phyloP scores from a whole-genome alignment of 208 protist genomes.

The Plasmodiophora brassicae region DNA sequence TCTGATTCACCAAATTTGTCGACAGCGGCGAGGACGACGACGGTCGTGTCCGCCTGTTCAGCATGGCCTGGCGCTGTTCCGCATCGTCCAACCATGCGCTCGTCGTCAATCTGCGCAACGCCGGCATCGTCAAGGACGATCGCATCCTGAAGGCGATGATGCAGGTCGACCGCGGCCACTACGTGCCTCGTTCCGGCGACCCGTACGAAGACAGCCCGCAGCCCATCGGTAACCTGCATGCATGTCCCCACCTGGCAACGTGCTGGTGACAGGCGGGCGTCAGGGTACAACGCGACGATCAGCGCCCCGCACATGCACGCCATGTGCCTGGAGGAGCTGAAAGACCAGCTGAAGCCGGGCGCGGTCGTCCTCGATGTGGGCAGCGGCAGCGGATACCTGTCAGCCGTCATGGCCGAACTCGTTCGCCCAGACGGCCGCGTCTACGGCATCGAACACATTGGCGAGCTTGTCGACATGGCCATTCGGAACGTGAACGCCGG shows the following conservation, averaged over 20 bases:
- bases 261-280: neutral
- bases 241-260: neutral
- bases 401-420: constrained; percentile 28
- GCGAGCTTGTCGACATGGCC: neutral
- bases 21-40: too few relatives aligned
- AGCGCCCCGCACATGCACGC: constrained; percentile 50
- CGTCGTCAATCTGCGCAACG: neutral
- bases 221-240: neutral
- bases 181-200: neutral
- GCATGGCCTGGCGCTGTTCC: neutral
- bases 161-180: neutral
- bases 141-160: neutral
- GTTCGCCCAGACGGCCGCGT: neutral
- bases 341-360: neutral
- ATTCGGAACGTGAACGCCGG: constrained; percentile 8
- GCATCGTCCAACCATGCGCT: neutral
- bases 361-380: constrained; percentile 41
- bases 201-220: neutral
- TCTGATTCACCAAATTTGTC: too few relatives aligned
- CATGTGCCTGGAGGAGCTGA: neutral
- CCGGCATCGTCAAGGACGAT: neutral
- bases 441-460: neutral
- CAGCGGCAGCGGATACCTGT: constrained; percentile 39
- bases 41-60: neutral
- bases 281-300: constrained; percentile 41